phyloP scores from a whole-genome alignment of 495 filamentous ascomycete genomes.

The Parachaetomium inaequale region DNA sequence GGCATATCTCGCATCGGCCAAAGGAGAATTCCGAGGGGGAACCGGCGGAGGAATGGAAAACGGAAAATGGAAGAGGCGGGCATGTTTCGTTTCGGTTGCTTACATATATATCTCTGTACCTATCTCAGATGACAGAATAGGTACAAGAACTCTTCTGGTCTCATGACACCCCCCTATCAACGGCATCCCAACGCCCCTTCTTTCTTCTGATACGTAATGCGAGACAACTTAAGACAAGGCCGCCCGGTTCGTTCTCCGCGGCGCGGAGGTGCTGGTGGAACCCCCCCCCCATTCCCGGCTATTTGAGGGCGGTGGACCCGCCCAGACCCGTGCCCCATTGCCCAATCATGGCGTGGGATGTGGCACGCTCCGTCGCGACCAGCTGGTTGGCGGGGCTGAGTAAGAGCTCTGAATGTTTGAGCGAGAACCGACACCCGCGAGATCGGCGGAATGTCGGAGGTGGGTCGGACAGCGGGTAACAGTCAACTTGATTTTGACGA shows the following conservation, averaged over 20 bases:
- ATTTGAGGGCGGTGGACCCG: constrained; percentile 10
- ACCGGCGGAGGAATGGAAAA: neutral
- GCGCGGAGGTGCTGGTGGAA: neutral
- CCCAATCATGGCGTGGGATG: constrained; percentile 18
- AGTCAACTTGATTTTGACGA: too few relatives aligned
- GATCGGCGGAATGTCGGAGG: constrained; percentile 2
- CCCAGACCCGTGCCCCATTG: too few relatives aligned
- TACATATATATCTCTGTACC: too few relatives aligned
- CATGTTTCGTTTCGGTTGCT: neutral
- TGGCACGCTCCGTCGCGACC: constrained; percentile 3
- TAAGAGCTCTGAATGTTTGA: neutral
- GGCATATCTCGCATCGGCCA: neutral
- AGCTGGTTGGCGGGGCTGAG: constrained; percentile 15
- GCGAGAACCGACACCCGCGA: neutral
- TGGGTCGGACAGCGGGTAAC: constrained; percentile 1
- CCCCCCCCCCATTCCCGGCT: constrained; percentile 12
- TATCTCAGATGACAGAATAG: too few relatives aligned
- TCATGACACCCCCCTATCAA: neutral
- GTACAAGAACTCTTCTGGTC: neutral
- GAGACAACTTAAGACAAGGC: constrained; percentile 1
- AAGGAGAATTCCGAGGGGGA: neutral
- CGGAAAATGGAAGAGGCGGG: neutral
- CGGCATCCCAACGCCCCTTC: neutral
- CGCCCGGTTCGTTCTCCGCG: constrained; percentile 7
- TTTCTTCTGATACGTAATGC: constrained; percentile 11